phyloP scores from a whole-genome alignment of 495 filamentous ascomycete species.

The Aspergillus indologenus region DNA sequence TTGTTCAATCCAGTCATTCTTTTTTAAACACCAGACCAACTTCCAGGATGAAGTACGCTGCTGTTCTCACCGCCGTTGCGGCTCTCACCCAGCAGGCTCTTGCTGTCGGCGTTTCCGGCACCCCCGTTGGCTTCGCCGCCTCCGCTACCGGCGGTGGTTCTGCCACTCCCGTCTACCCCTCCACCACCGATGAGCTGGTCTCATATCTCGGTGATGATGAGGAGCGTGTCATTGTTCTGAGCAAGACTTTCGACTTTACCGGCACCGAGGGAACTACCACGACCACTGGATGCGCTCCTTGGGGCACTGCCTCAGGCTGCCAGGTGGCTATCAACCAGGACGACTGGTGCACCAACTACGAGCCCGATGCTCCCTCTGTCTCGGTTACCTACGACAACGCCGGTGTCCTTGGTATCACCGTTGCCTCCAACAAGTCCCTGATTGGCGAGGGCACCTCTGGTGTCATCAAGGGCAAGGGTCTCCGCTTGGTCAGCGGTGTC shows the following conservation, averaged over 20 bases:
- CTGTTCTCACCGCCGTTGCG: constrained; percentile 2
- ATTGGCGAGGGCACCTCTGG: constrained; percentile 37
- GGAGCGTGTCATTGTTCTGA: constrained; percentile 12
- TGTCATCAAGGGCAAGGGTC: constrained; percentile 44
- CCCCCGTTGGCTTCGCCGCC: constrained; percentile 40
- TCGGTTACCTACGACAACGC: constrained; percentile 44
- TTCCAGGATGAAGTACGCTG: constrained; percentile 9
- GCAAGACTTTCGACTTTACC: constrained; percentile 37
- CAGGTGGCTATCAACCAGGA: constrained; percentile 52
- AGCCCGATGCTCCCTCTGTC: constrained; percentile 24
- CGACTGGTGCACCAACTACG: constrained; percentile 41
- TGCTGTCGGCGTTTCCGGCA: constrained; percentile 25
- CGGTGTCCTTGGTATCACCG: constrained; percentile 36
- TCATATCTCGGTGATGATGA: constrained; percentile 12
- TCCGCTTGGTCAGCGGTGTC: constrained; percentile 39
- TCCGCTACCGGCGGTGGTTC: constrained; percentile 43
- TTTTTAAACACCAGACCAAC: neutral
- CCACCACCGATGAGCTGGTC: constrained; percentile 26
- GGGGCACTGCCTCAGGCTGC: constrained; percentile 38
- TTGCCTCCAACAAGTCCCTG: constrained; percentile 43
- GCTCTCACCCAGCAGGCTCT: constrained; percentile 10
- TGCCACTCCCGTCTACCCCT: constrained; percentile 38
- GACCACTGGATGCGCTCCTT: constrained; percentile 41
- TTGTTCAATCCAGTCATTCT: constrained; percentile 2
- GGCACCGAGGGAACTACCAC: constrained; percentile 37